Percentiles rank a stretch among this genome's conserved stretches.
These are phyloP conservation scores for Lodderomyces oxycetoniae DNA, from an alignment of 1,139 yeast species.

Conservation along the genomic window DNA sequence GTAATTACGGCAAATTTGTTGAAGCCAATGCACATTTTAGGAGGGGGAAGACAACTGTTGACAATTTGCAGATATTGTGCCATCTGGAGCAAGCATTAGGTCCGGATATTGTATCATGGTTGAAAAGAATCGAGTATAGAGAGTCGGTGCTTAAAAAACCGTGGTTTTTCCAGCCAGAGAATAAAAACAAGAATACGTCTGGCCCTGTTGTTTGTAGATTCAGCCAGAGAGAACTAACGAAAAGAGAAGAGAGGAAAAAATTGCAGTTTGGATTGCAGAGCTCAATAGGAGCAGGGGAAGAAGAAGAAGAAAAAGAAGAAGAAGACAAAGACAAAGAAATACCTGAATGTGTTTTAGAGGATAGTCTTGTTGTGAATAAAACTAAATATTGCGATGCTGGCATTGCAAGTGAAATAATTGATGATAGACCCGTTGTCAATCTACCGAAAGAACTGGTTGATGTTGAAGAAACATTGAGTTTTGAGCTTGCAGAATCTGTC, in stretches of 20 bases:
- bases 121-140: conserved; percentile 22
- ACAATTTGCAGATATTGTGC: conserved; percentile 13
- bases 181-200: neutral
- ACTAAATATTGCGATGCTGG: too few species aligned
- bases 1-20: conserved; percentile 17
- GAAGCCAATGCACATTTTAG: conserved; percentile 13
- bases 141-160: conserved; percentile 16
- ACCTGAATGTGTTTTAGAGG: neutral
- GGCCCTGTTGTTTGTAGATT: neutral
- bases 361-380: neutral
- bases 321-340: too few species aligned
- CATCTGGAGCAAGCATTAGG: conserved; percentile 15
- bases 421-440: too few species aligned
- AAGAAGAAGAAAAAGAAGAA: neutral
- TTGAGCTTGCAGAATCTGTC: too few species aligned
- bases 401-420: too few species aligned
- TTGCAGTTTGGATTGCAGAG: neutral
- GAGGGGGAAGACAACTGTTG: conserved; percentile 21
- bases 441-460: too few species aligned
- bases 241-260: neutral
- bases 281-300: neutral
- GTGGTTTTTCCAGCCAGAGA: conserved; percentile 22
- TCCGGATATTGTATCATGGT: conserved; percentile 33
- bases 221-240: conserved; percentile 1
- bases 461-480: too few species aligned